Evolutionary conservation across 495 filamentous ascomycete species (phyloP), one percentile per base, ranked within the genome.

Genomic region (Peziza echinospora): DNA sequence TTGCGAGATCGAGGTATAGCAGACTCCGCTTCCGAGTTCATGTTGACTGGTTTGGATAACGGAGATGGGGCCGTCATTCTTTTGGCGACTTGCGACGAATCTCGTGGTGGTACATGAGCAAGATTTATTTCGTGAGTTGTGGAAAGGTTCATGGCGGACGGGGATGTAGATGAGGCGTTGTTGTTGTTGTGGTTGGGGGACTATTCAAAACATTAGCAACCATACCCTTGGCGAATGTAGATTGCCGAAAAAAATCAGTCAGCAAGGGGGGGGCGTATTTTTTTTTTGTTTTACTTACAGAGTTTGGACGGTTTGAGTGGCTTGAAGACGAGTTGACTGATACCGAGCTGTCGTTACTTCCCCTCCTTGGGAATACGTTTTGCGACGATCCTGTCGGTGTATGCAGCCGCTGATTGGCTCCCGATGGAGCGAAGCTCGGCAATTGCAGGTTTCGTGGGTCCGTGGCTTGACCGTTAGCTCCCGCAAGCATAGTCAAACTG

Each of bases 11-110:
- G 11, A 48, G 47, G 25, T 47, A 24, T 10, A 47, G 23, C 2
- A 19, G 10, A 43, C 22, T 43, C 41, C 43, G 58, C 61, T 49
- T 63, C 67, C 47, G 61, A 58, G 49, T 60, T 72, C 67, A 77
- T 75, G 23, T 70, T 69, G 46, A 80, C 68, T 49, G 86, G 84
- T 62, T 84, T 79, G 0, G 89, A 94, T 26, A 94, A 70, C 22
- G 89, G 87, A 25, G 91, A 94, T 1, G 85, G 82, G 57, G 73
- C 82, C 53, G 65, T 69, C 34, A 72, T 60, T 59, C 82, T 83
- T 47, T 59, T 69, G 45, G 73, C 65, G 64, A 91, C 82, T 59
- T 74, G 63, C 46, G 82, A 83, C 19, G 76, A 76, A 48, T 67
- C 74, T 57, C 79, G 68, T 41, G 78, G 70, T 41, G 77, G 77